A percentile compares a stretch with the other conserved stretches of the same genome.
phyloP scores from a whole-genome alignment of 306 rosid species.

The Quercus bicolor region DNA sequence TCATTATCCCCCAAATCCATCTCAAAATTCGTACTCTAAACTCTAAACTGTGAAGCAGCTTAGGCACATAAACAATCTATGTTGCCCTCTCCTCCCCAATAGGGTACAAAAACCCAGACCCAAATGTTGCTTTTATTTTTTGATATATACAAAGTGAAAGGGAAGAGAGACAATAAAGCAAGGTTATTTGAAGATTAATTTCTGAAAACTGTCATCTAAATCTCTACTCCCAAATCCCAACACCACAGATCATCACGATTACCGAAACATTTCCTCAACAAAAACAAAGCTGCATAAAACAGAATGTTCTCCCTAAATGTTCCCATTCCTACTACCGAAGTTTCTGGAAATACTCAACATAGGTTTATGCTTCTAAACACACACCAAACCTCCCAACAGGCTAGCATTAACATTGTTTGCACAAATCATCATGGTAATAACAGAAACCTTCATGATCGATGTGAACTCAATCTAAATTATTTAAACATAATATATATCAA shows the following conservation, averaged over 20 bases:
- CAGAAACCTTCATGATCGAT: neutral
- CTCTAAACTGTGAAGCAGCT: no score
- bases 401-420: neutral
- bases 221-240: neutral
- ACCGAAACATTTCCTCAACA: neutral
- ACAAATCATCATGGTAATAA: neutral
- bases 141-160: no score
- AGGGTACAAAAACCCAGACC: no score
- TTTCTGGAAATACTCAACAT: neutral
- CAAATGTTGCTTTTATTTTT: no score
- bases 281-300: neutral
- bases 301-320: no score
- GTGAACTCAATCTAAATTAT: neutral
- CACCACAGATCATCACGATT: neutral
- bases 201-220: neutral
- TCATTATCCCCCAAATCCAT: no score
- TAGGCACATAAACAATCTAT: no score
- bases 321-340: neutral
- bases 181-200: neutral
- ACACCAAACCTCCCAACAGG: neutral
- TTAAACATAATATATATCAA: neutral
- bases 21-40: no score
- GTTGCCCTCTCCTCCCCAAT: no score
- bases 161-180: no score
- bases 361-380: neutral